Conservation (phyloP, 805 yeast genomes). For the Hanseniaspora vineae region DNA sequence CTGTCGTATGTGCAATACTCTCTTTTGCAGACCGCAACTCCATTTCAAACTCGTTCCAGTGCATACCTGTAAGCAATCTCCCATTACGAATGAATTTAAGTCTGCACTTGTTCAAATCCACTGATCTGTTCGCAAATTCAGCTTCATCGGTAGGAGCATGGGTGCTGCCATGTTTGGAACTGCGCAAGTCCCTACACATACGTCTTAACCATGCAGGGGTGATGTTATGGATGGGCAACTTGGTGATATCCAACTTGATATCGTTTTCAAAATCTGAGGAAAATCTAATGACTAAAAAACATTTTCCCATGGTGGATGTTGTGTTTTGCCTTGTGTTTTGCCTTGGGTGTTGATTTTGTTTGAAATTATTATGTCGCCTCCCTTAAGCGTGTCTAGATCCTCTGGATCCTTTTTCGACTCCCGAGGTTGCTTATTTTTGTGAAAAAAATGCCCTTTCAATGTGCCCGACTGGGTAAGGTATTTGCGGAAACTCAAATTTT, state of each 20-base stretch:
- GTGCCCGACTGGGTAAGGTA: too few relatives aligned
- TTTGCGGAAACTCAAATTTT: too few relatives aligned
- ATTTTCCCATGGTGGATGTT: neutral
- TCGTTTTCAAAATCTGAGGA: slow-evolving; percentile 19
- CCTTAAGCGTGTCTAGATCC: too few relatives aligned
- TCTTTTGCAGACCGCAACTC: slow-evolving; percentile 8
- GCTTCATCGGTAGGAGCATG: slow-evolving; percentile 15
- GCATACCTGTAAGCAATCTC: slow-evolving; percentile 12
- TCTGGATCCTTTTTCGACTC: too few relatives aligned
- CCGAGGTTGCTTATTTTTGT: too few relatives aligned
- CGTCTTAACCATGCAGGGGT: slow-evolving; percentile 19
- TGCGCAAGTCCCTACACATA: slow-evolving; percentile 16
- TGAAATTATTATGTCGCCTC: slow-evolving; percentile 8
- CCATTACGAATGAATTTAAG: slow-evolving; percentile 21
- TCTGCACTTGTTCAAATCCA: slow-evolving; percentile 4
- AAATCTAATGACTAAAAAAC: slow-evolving; percentile 16
- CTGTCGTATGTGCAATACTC: slow-evolving; percentile 28
- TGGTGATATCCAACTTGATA: slow-evolving; percentile 15
- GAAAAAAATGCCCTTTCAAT: too few relatives aligned
- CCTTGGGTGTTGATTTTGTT: slow-evolving; percentile 3
- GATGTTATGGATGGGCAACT: slow-evolving; percentile 11
- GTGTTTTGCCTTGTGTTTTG: slow-evolving; percentile 1
- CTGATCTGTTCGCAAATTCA: slow-evolving; percentile 46
- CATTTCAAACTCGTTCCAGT: slow-evolving; percentile 9
- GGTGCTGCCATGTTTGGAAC: slow-evolving; percentile 4